Conservation (phyloP, 2,329 filamentous ascomycete genomes). For the Aspergillus ruber region DNA sequence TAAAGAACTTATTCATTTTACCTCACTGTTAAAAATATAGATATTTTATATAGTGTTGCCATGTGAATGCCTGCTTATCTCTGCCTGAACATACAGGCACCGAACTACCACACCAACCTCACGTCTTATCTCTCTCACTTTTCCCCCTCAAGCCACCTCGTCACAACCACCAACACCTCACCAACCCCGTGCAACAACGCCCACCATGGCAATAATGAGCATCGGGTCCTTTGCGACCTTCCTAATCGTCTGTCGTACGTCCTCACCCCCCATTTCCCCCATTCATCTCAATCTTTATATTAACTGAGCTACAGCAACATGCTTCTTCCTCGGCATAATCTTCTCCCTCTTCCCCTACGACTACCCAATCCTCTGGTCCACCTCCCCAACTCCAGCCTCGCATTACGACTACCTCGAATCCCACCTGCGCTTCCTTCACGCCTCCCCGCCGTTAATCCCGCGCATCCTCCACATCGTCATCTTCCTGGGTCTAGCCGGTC, state of each 20-base stretch:
- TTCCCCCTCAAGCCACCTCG: not conserved
- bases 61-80: too few species aligned
- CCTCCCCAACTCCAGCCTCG: slow-evolving; percentile 34
- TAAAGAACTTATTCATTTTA: too few species aligned
- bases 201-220: slow-evolving; percentile 30
- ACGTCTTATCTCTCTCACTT: slow-evolving; percentile 1
- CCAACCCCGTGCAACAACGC: not conserved
- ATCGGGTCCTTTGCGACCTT: slow-evolving; percentile 81
- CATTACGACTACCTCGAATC: slow-evolving; percentile 83
- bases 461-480: slow-evolving; percentile 94
- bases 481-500: slow-evolving; percentile 77
- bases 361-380: slow-evolving; percentile 45
- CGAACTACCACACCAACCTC: slow-evolving; percentile 7
- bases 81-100: not conserved
- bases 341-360: slow-evolving; percentile 94
- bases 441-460: slow-evolving; percentile 81
- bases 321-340: slow-evolving; percentile 96
- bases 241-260: slow-evolving; percentile 90
- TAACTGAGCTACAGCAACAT: slow-evolving; percentile 56
- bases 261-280: not conserved
- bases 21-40: too few species aligned
- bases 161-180: not conserved
- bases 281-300: too few species aligned
- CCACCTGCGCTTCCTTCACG: slow-evolving; percentile 86
- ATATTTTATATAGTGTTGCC: too few species aligned